Percentiles rank a stretch among this genome's conserved stretches.
Conservation (phyloP, 1,284 basidiomycete genomes). For the Veloboletus limbatus region DNA sequence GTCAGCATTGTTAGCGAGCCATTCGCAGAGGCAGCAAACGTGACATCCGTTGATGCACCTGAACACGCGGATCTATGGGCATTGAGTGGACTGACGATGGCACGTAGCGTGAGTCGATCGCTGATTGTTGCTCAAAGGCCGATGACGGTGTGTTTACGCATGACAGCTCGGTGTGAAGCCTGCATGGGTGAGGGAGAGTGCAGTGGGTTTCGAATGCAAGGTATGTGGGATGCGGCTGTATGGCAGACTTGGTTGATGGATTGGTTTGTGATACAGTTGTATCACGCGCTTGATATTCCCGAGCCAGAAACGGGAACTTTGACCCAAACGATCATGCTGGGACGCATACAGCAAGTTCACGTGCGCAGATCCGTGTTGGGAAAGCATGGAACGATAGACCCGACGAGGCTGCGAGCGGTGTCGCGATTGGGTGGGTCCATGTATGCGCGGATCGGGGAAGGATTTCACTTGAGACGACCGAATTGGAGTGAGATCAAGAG, state of each 20-base stretch:
- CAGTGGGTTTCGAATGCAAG: conserved; percentile 72
- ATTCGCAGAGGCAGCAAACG: conserved; percentile 72
- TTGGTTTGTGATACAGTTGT: conserved; percentile 45
- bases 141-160: conserved; percentile 13
- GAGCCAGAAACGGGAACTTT: conserved; percentile 39
- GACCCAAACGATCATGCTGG: conserved; percentile 60
- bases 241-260: conserved; percentile 4
- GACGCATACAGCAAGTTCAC: conserved; percentile 63
- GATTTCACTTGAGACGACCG: conserved; percentile 55
- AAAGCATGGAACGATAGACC: conserved; percentile 54
- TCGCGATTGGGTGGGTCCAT: conserved; percentile 62
- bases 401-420: conserved; percentile 57
- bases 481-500: conserved; percentile 50
- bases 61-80: conserved; percentile 68
- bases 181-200: conserved; percentile 68
- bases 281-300: conserved; percentile 55
- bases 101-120: conserved; percentile 59
- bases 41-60: conserved; percentile 65
- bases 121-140: too few relatives aligned
- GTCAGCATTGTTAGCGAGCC: conserved; percentile 76
- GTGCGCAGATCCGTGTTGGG: conserved; percentile 52
- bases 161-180: conserved; percentile 51
- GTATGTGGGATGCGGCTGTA: conserved; percentile 32
- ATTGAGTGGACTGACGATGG: conserved; percentile 67
- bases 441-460: conserved; percentile 55